Base-by-base conservation (phyloP, 495 filamentous ascomycete species). In the Aspergillus biplanus region DNA sequence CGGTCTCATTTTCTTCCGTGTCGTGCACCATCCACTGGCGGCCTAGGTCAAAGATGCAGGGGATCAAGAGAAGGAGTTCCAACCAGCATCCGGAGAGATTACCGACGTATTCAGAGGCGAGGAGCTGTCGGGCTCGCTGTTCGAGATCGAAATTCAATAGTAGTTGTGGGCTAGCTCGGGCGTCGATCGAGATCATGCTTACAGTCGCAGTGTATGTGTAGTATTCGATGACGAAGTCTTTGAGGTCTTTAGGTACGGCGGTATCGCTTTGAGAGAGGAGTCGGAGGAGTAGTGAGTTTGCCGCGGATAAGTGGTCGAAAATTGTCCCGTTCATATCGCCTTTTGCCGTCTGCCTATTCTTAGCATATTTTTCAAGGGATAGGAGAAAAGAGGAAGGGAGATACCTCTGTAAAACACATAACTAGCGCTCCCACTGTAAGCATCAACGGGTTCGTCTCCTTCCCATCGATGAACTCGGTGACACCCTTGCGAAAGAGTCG, bases 101-200 rank as follows among this genome's bases (percentile, higher is more conserved):
- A 7, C 75, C 75, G 9, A 77, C 69, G 31, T 77, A 77, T 48
- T 73, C 69, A 0, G 66, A 65, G 1, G 65, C 62, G 2, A 76
- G 56, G 0, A 77, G 60, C 37, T 73, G 65, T 2, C 75, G 73
- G 4, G 75, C 73, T 34, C 68, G 64, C 56, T 77, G 69, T 52
- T 75, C 75, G 1, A 77, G 65, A n/a, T 77, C 73, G 31, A 75
- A 68, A n/a, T 77, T 73, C 0, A 77, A 47, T 44, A 77, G 67
- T 0, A 77, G 56, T 42, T 77, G 75, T 9, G 69, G 64, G 31
- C 71, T 75, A 0, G 72, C 65, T 7, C 75, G 72, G 0, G 73
- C 75, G 39, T 77, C 75, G 57, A 77, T 73, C 2, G 75, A 77
- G n/a, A 76, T 75, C 75, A 77, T 76, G 67, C 73, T 77, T n/a